These are phyloP conservation scores for Plectosphaerella plurivora DNA, from an alignment of 2,329 filamentous ascomycete species.

Conservation along the genomic window DNA sequence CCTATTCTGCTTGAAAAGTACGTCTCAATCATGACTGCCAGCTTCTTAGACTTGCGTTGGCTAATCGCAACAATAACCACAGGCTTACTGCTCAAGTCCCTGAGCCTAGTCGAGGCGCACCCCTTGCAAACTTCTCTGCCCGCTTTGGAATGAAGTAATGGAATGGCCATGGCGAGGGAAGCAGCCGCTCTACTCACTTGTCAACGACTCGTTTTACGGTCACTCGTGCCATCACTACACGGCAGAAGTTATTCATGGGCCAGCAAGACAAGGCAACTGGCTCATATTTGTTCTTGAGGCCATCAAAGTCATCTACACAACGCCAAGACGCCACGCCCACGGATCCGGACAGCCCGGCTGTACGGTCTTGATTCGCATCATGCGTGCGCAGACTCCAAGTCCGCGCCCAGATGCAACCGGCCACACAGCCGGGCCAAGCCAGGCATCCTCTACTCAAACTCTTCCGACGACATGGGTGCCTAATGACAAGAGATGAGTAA, in stretches of 20 bases:
- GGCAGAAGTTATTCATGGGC: not conserved
- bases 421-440: too few species aligned
- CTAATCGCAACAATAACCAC: not conserved
- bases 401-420: too few species aligned
- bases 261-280: too few species aligned
- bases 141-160: slow-evolving; percentile 63
- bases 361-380: too few species aligned
- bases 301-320: not conserved
- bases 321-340: not conserved
- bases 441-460: slow-evolving; percentile 32
- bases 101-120: slow-evolving; percentile 54
- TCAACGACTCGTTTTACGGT: too few species aligned
- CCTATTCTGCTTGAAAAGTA: slow-evolving; percentile 90
- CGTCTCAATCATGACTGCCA: slow-evolving; percentile 12
- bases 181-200: too few species aligned
- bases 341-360: too few species aligned
- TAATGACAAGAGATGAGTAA: slow-evolving; percentile 13
- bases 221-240: too few species aligned
- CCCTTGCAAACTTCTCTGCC: slow-evolving; percentile 69
- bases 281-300: too few species aligned
- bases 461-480: slow-evolving; percentile 40
- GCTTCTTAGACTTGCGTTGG: not conserved
- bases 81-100: slow-evolving; percentile 63
- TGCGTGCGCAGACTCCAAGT: too few species aligned
- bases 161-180: slow-evolving; percentile 5